A percentile compares a stretch with the other conserved stretches of the same genome.
Conservation (phyloP, 345 rosid genomes). For the Gossypium stocksii region DNA sequence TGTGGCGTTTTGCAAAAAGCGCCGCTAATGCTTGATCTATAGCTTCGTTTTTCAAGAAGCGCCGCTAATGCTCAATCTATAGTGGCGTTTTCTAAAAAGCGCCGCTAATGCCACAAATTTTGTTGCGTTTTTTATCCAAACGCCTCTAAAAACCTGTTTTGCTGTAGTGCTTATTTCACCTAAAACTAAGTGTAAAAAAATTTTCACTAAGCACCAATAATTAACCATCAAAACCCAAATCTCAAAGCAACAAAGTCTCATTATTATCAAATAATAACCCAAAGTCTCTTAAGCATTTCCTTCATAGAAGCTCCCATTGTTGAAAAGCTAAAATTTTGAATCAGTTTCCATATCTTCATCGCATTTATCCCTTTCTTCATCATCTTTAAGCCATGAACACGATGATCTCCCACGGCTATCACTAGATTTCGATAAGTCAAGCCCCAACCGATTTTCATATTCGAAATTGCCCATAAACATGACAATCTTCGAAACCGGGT, state of each 20-base stretch:
- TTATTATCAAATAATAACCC: conserved; percentile 24
- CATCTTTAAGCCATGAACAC: conserved; percentile 84
- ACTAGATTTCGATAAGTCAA: conserved; percentile 69
- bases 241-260: conserved; percentile 21
- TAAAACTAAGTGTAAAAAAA: no score
- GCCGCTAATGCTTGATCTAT: no score
- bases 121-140: no score
- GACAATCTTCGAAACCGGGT: conserved; percentile 49
- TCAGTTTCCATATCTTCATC: conserved; percentile 66
- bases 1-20: no score
- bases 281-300: conserved; percentile 58
- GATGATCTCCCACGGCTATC: conserved; percentile 77
- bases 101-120: no score
- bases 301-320: conserved; percentile 63
- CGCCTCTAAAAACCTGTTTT: no score
- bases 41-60: no score
- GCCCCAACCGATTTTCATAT: conserved; percentile 35
- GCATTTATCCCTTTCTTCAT: conserved; percentile 74
- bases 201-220: conserved; percentile 38
- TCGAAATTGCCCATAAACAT: no score
- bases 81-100: no score
- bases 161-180: no score
- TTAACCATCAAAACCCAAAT: conserved; percentile 19
- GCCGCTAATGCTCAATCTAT: no score
- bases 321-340: conserved; percentile 60